These are phyloP conservation scores for Cladobotryum protrusum DNA, from an alignment of 2,329 filamentous ascomycete species.

Conservation along the genomic window DNA sequence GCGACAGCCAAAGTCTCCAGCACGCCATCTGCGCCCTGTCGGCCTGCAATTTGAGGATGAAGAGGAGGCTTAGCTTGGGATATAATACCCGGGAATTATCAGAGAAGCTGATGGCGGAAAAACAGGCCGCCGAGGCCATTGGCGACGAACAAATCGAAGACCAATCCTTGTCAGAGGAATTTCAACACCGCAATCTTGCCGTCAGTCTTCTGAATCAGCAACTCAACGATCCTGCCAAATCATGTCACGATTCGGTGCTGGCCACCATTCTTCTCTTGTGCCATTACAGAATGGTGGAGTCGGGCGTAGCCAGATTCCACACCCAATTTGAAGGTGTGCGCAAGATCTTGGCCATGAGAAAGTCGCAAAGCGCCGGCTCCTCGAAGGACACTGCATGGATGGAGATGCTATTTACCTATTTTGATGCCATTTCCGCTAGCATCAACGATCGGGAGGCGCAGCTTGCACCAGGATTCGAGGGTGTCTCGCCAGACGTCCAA, in stretches of 20 bases:
- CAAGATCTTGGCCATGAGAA: slow-evolving; percentile 74
- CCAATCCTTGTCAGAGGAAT: slow-evolving; percentile 68
- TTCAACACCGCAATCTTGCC: slow-evolving; percentile 73
- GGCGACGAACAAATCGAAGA: slow-evolving; percentile 49
- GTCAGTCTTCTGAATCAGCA: slow-evolving; percentile 80
- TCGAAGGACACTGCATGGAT: slow-evolving; percentile 78
- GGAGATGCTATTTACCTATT: slow-evolving; percentile 88
- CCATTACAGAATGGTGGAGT: slow-evolving; percentile 90
- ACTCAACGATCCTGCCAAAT: slow-evolving; percentile 67
- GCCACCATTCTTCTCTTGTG: slow-evolving; percentile 84
- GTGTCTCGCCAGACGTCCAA: slow-evolving; percentile 39
- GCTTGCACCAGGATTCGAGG: slow-evolving; percentile 63
- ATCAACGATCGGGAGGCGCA: slow-evolving; percentile 90
- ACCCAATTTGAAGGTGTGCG: slow-evolving; percentile 91
- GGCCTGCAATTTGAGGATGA: slow-evolving; percentile 86
- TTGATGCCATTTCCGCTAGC: slow-evolving; percentile 85
- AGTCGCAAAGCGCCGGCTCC: slow-evolving; percentile 36
- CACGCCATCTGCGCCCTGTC: slow-evolving; percentile 87
- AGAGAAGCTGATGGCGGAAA: slow-evolving; percentile 43
- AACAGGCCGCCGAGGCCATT: slow-evolving; percentile 37
- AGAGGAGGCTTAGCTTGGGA: slow-evolving; percentile 58
- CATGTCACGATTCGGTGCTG: slow-evolving; percentile 78
- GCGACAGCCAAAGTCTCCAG: slow-evolving; percentile 74
- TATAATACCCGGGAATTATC: slow-evolving; percentile 47
- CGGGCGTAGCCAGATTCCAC: slow-evolving; percentile 85